These are phyloP conservation scores for Nicotiana benthamiana DNA, from an alignment of 257 asterid species.

Conservation along the genomic window DNA sequence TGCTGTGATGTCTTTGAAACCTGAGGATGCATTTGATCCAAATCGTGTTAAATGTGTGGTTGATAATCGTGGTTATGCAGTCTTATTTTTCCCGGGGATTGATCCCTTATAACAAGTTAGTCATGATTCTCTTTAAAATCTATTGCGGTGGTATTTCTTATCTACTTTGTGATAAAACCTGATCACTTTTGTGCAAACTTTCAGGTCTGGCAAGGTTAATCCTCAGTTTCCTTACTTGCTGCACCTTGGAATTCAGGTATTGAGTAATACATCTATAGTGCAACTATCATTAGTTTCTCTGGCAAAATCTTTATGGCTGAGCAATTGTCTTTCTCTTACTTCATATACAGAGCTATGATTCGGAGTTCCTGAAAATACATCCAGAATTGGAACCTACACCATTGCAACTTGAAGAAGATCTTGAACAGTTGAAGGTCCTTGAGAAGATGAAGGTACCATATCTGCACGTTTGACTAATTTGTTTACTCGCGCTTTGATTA, in stretches of 20 bases:
- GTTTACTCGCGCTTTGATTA: neutral
- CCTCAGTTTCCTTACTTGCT: slow-evolving; percentile 75
- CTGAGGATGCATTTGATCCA: slow-evolving; percentile 79
- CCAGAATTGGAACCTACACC: slow-evolving; percentile 72
- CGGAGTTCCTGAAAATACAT: slow-evolving; percentile 67
- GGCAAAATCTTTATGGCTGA: neutral
- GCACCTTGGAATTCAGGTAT: slow-evolving; percentile 92
- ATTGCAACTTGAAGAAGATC: slow-evolving; percentile 92
- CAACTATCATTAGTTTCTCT: neutral
- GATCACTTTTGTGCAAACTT: neutral
- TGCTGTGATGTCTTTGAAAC: slow-evolving; percentile 67
- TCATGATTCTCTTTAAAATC: slow-evolving; percentile 6
- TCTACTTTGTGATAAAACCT: neutral
- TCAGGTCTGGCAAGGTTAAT: slow-evolving; percentile 66
- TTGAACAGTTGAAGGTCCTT: slow-evolving; percentile 89
- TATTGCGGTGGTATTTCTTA: neutral
- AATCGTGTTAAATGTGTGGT: slow-evolving; percentile 85
- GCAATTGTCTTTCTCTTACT: slow-evolving; percentile 2
- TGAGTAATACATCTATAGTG: neutral
- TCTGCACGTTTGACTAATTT: neutral
- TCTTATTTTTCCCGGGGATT: slow-evolving; percentile 85
- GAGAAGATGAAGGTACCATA: slow-evolving; percentile 79
- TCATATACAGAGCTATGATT: slow-evolving; percentile 60
- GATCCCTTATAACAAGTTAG: slow-evolving; percentile 78
- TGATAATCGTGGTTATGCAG: slow-evolving; percentile 71